Evolutionary conservation across 2,329 filamentous ascomycete genomes (phyloP).

Genomic region (Davidsoniella eucalypti): DNA sequence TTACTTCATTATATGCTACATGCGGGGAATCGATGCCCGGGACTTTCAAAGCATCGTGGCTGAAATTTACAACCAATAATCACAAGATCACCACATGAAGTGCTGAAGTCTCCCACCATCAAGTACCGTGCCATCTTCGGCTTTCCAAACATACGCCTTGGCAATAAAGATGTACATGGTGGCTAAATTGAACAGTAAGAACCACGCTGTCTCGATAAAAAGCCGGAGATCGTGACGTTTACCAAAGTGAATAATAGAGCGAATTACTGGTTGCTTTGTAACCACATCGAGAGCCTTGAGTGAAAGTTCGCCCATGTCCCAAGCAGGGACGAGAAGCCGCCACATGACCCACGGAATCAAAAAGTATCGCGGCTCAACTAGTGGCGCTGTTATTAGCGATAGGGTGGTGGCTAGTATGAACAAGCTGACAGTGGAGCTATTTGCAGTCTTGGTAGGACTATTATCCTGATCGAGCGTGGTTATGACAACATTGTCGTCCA

Average conservation of each 20-base stretch:
- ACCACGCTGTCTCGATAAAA: conserved; percentile 50
- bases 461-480: conserved; percentile 17
- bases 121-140: conserved; percentile 32
- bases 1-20: too few relatives aligned
- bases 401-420: conserved; percentile 54
- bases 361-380: conserved; percentile 93
- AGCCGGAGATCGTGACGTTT: conserved; percentile 30
- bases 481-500: conserved; percentile 2
- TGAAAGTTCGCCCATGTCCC: conserved; percentile 16
- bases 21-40: too few relatives aligned
- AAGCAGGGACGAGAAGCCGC: conserved; percentile 58
- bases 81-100: conserved; percentile 55
- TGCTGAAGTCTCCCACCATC: conserved; percentile 47
- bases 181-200: conserved; percentile 42
- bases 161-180: conserved; percentile 59
- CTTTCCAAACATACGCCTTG: conserved; percentile 49
- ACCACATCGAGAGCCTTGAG: conserved; percentile 7
- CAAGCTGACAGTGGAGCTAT: conserved; percentile 33
- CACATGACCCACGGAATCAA: conserved; percentile 92
- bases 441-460: conserved; percentile 17
- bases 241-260: conserved; percentile 8
- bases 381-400: conserved; percentile 70
- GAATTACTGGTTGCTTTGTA: background rate
- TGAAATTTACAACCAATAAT: background rate
- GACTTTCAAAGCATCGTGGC: too few relatives aligned